Conservation (phyloP, 148 eudicot genomes). For the Silene uniflora region DNA sequence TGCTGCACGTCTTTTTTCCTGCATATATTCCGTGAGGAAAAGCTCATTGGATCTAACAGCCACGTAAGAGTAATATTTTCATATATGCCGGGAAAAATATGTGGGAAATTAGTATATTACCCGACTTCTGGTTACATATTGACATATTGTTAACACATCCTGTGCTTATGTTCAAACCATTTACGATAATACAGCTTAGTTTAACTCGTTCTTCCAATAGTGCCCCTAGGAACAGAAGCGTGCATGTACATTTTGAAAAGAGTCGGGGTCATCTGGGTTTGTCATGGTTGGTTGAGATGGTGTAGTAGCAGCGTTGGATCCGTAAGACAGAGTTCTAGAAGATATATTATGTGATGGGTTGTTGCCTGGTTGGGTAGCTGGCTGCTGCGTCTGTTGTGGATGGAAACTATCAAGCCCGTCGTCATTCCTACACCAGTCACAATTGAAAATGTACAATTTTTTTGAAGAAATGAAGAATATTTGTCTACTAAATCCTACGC, state of each 20-base stretch:
- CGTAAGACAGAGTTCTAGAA: too few relatives aligned
- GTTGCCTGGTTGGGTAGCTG: too few relatives aligned
- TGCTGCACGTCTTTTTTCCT: conserved; percentile 16
- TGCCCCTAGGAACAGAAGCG: too few relatives aligned
- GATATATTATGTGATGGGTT: too few relatives aligned
- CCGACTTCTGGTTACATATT: not conserved
- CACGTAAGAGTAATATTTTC: not conserved
- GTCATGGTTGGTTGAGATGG: too few relatives aligned
- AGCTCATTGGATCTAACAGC: conserved; percentile 19
- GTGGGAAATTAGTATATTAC: not conserved
- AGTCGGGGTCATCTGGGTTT: too few relatives aligned
- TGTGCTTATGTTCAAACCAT: too few relatives aligned
- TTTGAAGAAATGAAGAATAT: not conserved
- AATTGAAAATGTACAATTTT: not conserved
- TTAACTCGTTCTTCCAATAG: too few relatives aligned
- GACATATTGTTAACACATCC: not conserved
- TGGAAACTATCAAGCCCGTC: not conserved
- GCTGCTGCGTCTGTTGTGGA: too few relatives aligned
- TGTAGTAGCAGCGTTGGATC: too few relatives aligned
- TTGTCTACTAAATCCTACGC: not conserved
- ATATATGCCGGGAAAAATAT: not conserved
- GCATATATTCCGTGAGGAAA: conserved; percentile 9
- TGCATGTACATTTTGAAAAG: too few relatives aligned
- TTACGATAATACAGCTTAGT: too few relatives aligned
- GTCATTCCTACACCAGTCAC: not conserved